Evolutionary conservation across 2,329 filamentous ascomycete genomes (phyloP), one percentile per base, ranked within the genome.

Genomic region (Trichoderma atroviride): DNA sequence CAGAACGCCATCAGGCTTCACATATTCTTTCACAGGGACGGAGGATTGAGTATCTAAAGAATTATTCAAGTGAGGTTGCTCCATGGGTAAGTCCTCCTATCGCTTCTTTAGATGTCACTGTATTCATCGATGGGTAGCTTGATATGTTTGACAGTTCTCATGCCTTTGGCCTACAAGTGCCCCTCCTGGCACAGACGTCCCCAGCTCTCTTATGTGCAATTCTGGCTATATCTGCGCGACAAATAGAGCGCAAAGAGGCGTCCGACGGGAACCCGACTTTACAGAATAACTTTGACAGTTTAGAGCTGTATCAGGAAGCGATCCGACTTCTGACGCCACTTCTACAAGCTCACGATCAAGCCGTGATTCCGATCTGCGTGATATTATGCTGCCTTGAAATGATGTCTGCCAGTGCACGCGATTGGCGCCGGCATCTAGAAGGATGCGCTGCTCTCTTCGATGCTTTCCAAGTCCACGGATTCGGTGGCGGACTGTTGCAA

Each of bases 401-500:
- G 62, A 65, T 65, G 62, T 65, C 62, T 4, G 62, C 62, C n/a
- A 65, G 62, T 43, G 62, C 62, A 27, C 52, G 62, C 31, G 62
- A 65, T 19, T 65, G 62, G 62, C 52, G 62, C 2, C 52, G 62
- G 1, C 62, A 65, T 33, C 35, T 65, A n/a, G 62, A 65, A 35
- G 62, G 62, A 24, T 65, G 62, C 13, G 62, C 62, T 33, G 52
- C 62, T 13, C 62, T 65, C 19, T 65, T 65, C 9, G 62, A 65
- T 24, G 62, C 52, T 33, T 65, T 65, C 24, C 35, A 57, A 24
- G 62, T 65, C 27, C 52, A 65, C 16, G 62, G 62, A 31, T 65
- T 65, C 35, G 57, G 62, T 16, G 62, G 62, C 5, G 62, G 62
- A 14, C 14, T 65, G 22, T 27, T 65, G 24, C 62, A 65, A 47